Conservation (phyloP, 805 yeast species). For the Wickerhamomyces mucosus region DNA sequence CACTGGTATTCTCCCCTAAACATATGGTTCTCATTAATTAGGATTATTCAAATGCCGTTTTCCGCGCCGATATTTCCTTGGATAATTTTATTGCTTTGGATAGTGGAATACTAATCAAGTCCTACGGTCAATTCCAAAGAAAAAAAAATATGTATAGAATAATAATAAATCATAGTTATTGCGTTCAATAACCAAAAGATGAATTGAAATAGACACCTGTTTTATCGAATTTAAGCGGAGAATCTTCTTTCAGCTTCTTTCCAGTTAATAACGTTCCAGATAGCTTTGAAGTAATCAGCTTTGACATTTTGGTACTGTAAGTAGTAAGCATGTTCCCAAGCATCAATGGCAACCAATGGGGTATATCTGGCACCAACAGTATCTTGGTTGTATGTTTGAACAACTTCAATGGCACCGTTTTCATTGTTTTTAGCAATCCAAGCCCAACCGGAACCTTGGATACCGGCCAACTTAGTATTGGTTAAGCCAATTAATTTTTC, state of each 20-base stretch:
- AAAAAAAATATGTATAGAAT: too few relatives aligned
- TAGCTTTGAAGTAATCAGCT: slow-evolving; percentile 85
- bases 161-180: too few relatives aligned
- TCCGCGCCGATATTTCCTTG: too few relatives aligned
- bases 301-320: slow-evolving; percentile 88
- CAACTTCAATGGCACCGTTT: slow-evolving; percentile 67
- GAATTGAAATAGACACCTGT: too few relatives aligned
- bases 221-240: slow-evolving; percentile 25
- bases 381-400: slow-evolving; percentile 81
- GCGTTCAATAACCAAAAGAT: too few relatives aligned
- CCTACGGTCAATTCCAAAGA: too few relatives aligned
- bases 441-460: slow-evolving; percentile 96
- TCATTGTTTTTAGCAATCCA: slow-evolving; percentile 76
- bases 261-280: slow-evolving; percentile 95
- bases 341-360: slow-evolving; percentile 84
- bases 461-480: slow-evolving; percentile 69
- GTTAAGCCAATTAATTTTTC: slow-evolving; percentile 57
- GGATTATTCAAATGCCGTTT: too few relatives aligned
- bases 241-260: slow-evolving; percentile 75
- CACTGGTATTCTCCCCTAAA: too few relatives aligned
- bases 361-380: slow-evolving; percentile 56
- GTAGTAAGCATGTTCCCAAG: slow-evolving; percentile 97
- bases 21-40: too few relatives aligned
- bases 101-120: too few relatives aligned
- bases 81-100: too few relatives aligned